Evolutionary conservation across 129 eudicot species (phyloP).

Genomic region (Centrapalus pauciflorus): DNA sequence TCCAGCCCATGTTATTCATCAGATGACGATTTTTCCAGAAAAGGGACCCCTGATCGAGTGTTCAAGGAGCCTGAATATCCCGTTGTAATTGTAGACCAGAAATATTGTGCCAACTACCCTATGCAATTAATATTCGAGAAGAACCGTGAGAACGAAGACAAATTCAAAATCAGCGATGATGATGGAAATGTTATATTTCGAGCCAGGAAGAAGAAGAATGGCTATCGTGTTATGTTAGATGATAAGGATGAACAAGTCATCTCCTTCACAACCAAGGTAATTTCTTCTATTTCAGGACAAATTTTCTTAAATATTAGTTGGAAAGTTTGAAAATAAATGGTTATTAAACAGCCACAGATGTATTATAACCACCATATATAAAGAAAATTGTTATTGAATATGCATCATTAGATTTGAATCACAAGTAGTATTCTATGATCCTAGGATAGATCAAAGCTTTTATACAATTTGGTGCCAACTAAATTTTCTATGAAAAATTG

Average conservation of each 20-base stretch:
- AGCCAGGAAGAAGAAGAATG: constrained; percentile 22
- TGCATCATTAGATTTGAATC: not conserved
- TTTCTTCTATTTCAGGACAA: not conserved
- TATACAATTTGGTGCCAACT: too few species aligned
- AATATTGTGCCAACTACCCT: constrained; percentile 30
- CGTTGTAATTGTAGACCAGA: constrained; percentile 29
- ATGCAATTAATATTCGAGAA: constrained; percentile 28
- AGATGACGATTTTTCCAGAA: constrained; percentile 27
- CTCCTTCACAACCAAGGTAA: constrained; percentile 27
- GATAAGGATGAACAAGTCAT: constrained; percentile 20
- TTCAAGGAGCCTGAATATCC: constrained; percentile 38
- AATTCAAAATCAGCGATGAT: constrained; percentile 27
- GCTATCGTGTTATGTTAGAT: constrained; percentile 29
- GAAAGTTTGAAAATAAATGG: not conserved
- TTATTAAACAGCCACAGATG: not conserved
- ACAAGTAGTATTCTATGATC: not conserved
- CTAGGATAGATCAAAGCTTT: too few species aligned
- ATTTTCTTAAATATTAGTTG: not conserved
- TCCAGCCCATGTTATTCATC: constrained; percentile 31
- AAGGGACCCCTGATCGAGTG: constrained; percentile 24
- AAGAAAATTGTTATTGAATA: not conserved
- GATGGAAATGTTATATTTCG: constrained; percentile 26
- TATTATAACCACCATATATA: not conserved
- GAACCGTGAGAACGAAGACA: constrained; percentile 18
- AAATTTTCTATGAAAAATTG: too few species aligned